phyloP scores from a whole-genome alignment of 1,139 yeast genomes.

The Kodamaea sp. region DNA sequence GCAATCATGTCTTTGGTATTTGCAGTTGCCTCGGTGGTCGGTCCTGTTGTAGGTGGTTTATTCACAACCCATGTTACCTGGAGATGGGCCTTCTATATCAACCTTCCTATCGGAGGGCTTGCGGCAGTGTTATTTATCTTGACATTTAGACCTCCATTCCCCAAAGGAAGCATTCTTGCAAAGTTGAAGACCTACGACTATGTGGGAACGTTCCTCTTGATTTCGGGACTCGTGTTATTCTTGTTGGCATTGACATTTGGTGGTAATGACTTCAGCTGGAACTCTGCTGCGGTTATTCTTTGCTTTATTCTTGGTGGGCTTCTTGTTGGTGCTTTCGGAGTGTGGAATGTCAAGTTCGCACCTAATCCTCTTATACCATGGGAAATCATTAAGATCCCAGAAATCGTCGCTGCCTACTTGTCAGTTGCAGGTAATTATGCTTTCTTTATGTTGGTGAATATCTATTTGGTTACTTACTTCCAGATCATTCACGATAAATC shows the following conservation, averaged over 20 bases:
- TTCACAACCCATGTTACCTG: constrained; percentile 61
- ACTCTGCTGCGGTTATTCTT: constrained; percentile 55
- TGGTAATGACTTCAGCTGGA: constrained; percentile 49
- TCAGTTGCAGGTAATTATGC: constrained; percentile 22
- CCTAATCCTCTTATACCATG: constrained; percentile 48
- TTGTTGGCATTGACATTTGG: constrained; percentile 57
- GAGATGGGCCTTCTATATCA: constrained; percentile 81
- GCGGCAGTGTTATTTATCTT: constrained; percentile 47
- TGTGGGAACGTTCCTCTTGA: constrained; percentile 44
- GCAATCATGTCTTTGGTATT: constrained; percentile 54
- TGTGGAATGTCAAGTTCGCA: constrained; percentile 52
- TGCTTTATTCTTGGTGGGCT: constrained; percentile 59
- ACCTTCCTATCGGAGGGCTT: constrained; percentile 66
- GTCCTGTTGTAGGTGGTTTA: constrained; percentile 73
- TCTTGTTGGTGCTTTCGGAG: constrained; percentile 35
- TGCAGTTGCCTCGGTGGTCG: constrained; percentile 57
- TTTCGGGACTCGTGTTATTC: constrained; percentile 43
- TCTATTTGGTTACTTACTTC: constrained; percentile 30
- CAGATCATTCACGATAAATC: constrained; percentile 34
- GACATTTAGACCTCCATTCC: constrained; percentile 58
- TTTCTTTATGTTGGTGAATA: constrained; percentile 10
- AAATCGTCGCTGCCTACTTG: constrained; percentile 39
- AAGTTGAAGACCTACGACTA: constrained; percentile 50
- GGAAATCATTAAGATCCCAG: constrained; percentile 37
- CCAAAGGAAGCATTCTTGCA: constrained; percentile 38